Evolutionary conservation across 768 basidiomycete species (phyloP), one percentile per base, ranked within the genome.

Genomic region (Amanita muscaria): DNA sequence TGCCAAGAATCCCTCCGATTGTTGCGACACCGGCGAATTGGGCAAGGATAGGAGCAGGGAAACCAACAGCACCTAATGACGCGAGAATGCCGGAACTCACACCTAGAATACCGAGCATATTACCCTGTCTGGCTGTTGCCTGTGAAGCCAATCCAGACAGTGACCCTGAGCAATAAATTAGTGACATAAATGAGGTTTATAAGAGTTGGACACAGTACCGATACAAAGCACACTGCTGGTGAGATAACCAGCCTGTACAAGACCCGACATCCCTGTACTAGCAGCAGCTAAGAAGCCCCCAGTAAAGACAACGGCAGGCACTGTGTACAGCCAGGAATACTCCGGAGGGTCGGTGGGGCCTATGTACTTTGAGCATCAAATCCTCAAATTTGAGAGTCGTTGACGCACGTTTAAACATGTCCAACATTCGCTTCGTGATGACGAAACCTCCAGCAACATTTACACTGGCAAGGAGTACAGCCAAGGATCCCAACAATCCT

Each of bases 391-490:
- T 16, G 11, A 42, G 29, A 22, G 42, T 3, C 22, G 37, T 19
- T 3, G 7, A 42, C 72, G 50, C 59, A 84, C 89, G 80, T 64
- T 85, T 87, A 63, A 92, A 92, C 83, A 92, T 88, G 56, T 91
- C 87, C 49, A 92, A 67, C 89, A 92, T 92, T 33, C 88, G 80
- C 61, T 89, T 89, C 18, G 88, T 90, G 54, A 91, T 83, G 30
- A 88, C 80, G 54, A 90, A 91, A 34, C 89, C 89, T 41, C 89
- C 89, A 27, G 84, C 78, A 42, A 92, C 88, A 56, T 92, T 92
- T 48, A 92, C 76, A 47, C 85, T 86, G 18, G 89, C 89, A 24
- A 92, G 66, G 40, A 92, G 74, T n/a, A 92, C 89, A 11, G 88
- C 86, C 11, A 82, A 48, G 3, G 89, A 86, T 47, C 88, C 89